A percentile compares a stretch with the other conserved stretches of the same genome.
Evolutionary conservation across 768 basidiomycete genomes (phyloP).

Genomic region (Trametes cingulata): DNA sequence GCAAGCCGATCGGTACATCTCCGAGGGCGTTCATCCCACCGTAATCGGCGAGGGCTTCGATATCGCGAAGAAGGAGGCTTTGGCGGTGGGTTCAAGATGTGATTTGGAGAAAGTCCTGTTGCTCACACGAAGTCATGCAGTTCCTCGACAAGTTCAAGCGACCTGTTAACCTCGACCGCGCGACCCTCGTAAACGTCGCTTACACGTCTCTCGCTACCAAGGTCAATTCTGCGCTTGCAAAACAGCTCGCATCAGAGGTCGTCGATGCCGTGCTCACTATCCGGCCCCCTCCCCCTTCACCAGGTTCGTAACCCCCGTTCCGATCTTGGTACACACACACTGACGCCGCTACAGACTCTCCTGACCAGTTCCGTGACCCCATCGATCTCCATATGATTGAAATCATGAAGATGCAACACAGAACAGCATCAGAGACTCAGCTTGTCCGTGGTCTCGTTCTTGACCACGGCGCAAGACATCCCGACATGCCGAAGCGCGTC

Average conservation of each 20-base stretch:
- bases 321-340: conserved; percentile 24
- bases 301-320: conserved; percentile 44
- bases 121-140: conserved; percentile 43
- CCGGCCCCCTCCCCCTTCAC: conserved; percentile 62
- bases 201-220: conserved; percentile 97
- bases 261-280: conserved; percentile 95
- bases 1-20: conserved; percentile 97
- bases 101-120: conserved; percentile 6
- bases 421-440: conserved; percentile 95
- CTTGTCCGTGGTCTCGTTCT: conserved; percentile 93
- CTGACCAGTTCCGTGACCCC: conserved; percentile 77
- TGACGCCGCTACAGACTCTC: conserved; percentile 44
- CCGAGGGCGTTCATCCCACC: conserved; percentile 97
- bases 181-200: conserved; percentile 91
- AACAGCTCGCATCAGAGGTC: conserved; percentile 85
- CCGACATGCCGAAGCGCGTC: conserved; percentile 98
- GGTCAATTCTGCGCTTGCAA: conserved; percentile 77
- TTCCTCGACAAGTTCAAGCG: conserved; percentile 93
- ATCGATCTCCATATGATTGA: conserved; percentile 99
- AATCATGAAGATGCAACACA: conserved; percentile 99
- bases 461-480: conserved; percentile 96
- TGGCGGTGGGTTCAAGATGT: conserved; percentile 58
- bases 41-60: conserved; percentile 96
- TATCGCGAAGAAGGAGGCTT: conserved; percentile 94
- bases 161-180: conserved; percentile 74